A percentile compares a stretch with the other conserved stretches of the same genome.
Evolutionary conservation across 2,329 filamentous ascomycete species (phyloP).

Genomic region (Colletotrichum graminicola): DNA sequence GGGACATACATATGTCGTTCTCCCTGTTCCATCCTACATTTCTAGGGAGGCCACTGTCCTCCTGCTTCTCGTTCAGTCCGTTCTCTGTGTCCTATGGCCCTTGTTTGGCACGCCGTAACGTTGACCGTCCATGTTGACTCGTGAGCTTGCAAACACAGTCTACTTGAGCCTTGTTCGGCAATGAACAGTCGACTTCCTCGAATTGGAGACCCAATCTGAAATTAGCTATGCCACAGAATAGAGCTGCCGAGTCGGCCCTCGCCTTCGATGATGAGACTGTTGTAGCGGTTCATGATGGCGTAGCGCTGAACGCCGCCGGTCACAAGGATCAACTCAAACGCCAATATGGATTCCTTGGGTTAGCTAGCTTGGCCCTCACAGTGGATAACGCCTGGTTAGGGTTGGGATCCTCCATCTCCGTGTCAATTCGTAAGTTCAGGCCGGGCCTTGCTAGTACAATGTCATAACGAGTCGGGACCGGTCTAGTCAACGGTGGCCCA

Average conservation of each 20-base stretch:
- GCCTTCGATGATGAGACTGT: constrained; percentile 50
- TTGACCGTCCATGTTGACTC: not conserved
- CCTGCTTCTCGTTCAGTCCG: not conserved
- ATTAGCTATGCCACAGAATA: not conserved
- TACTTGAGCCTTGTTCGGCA: not conserved
- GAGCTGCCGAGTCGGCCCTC: constrained; percentile 1
- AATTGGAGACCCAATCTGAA: not conserved
- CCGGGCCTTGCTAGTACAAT: not conserved
- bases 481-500: constrained; percentile 56
- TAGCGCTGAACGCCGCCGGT: constrained; percentile 72
- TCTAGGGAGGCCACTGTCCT: not conserved
- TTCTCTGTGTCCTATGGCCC: no score
- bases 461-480: constrained; percentile 17
- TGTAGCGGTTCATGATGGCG: constrained; percentile 52
- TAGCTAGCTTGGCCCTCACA: constrained; percentile 71
- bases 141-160: not conserved
- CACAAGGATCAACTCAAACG: constrained; percentile 73
- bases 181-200: no score
- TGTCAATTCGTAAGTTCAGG: constrained; percentile 59
- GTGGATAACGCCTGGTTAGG: constrained; percentile 76
- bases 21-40: constrained; percentile 1
- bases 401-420: constrained; percentile 70
- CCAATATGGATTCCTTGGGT: constrained; percentile 71
- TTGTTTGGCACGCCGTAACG: not conserved
- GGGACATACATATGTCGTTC: constrained; percentile 4